Base-by-base conservation (phyloP, 345 rosid genomes). In the Murraya paniculata region DNA sequence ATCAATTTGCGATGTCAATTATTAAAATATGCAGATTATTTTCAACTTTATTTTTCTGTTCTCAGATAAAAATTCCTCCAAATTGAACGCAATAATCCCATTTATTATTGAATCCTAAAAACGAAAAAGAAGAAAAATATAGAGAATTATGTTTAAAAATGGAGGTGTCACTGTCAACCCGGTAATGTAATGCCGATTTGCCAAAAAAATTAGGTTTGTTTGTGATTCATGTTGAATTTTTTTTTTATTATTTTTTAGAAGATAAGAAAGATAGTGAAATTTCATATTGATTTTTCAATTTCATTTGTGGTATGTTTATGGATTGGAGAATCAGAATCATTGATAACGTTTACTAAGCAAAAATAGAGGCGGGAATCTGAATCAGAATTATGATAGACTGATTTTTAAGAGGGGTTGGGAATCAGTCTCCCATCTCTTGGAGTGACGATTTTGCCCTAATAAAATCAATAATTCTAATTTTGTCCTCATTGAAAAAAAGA, bases 241-340 rank as follows among this genome's bases (percentile, higher is more conserved):
- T 50, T 50, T 50, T 48, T 48, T 48, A 0, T 48, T 14, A 13
- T 50, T 50, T 50, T 16, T 53, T 9, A 2, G 3, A 45, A 41
- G 4, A 41, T 41, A 41, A 41, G 1, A 41, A 45, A 13, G 50
- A 45, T 45, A 11, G 18, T 45, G 13, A 41, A 11, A 13, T 5
- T 38, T 38, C 10, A 7, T 11, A 45, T 45, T 45, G 50, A 45
- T 3, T 45, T 33, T 45, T 45, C 1, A 45, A 13, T 9, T 39
- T 39, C 13, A 39, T 0, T 2, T 9, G 11, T 39, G 45, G 45
- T 39, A 13, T 39, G 45, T 9, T 39, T 39, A 39, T 0, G 9
- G 2, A 39, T 39, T 39, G 0, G 0, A 0, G 2, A 9, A 39
- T 39, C 2, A 9, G 9, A 39, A 9, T 39, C 9, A 9, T 9